Percentiles rank a stretch among this genome's conserved stretches.
These are phyloP conservation scores for Nissolia schottii DNA, from an alignment of 306 rosid genomes.

Conservation along the genomic window DNA sequence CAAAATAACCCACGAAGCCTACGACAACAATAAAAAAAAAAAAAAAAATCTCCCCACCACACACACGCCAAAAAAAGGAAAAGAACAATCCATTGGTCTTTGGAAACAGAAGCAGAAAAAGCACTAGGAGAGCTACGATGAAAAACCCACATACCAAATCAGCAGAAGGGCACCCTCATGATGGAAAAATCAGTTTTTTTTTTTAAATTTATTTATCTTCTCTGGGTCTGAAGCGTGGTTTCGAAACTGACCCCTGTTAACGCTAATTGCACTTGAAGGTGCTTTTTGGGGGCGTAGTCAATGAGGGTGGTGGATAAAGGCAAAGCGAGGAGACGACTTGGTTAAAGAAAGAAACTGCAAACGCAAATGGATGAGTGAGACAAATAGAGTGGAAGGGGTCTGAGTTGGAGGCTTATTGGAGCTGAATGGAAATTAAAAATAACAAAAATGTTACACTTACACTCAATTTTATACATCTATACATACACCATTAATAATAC, in stretches of 20 bases:
- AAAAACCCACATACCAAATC: slow-evolving; percentile 37
- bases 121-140: not conserved
- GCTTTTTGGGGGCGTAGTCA: slow-evolving; percentile 10
- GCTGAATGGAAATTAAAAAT: not conserved
- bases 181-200: not conserved
- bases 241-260: not conserved
- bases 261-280: not conserved
- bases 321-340: not conserved
- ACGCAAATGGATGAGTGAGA: no score
- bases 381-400: not conserved
- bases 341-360: slow-evolving; percentile 8
- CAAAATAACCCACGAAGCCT: not conserved
- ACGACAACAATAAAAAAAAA: not conserved
- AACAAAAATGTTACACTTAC: no score
- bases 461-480: no score
- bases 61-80: not conserved
- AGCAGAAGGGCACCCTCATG: slow-evolving; percentile 16
- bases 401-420: slow-evolving; percentile 25
- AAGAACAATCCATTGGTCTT: not conserved
- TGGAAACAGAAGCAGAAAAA: not conserved
- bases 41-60: not conserved
- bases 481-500: no score
- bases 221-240: not conserved
- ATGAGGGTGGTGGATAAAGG: not conserved
- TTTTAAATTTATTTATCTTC: no score